A percentile compares a stretch with the other conserved stretches of the same genome.
These are phyloP conservation scores for Senna tora DNA, from an alignment of 306 rosid species.

Conservation along the genomic window DNA sequence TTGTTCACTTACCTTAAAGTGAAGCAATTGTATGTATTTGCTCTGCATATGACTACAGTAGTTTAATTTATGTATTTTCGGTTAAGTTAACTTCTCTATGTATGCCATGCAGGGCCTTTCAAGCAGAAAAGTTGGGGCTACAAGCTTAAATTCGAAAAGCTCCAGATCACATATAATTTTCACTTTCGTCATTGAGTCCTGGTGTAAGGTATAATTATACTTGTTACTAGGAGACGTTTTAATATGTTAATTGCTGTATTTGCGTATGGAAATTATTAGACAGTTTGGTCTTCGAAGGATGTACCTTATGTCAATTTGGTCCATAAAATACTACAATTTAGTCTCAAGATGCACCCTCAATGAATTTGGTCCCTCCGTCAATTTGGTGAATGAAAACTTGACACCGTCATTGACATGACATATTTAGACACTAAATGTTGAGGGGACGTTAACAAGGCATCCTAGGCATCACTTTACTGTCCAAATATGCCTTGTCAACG, in stretches of 20 bases:
- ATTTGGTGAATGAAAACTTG: no score
- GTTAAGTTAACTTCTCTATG: slow-evolving; percentile 21
- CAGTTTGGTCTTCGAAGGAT: no score
- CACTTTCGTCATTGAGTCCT: slow-evolving; percentile 80
- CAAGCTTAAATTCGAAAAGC: slow-evolving; percentile 76
- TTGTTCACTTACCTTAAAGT: slow-evolving; percentile 21
- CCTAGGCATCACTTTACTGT: no score
- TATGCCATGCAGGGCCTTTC: slow-evolving; percentile 84
- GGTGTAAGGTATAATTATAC: slow-evolving; percentile 70
- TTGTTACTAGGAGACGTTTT: background rate
- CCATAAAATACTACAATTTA: no score
- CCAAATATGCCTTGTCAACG: no score
- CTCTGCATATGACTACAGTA: background rate
- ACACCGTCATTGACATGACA: no score
- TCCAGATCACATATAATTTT: slow-evolving; percentile 86
- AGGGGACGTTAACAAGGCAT: no score
- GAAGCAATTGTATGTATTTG: background rate
- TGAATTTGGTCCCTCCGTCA: no score
- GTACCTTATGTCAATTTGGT: no score
- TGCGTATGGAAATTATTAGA: slow-evolving; percentile 12
- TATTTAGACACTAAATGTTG: no score
- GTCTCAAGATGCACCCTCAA: no score
- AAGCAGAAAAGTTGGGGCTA: slow-evolving; percentile 81
- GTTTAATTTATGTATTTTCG: background rate
- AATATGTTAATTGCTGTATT: background rate